Base-by-base conservation (phyloP, 2,329 filamentous ascomycete genomes). In the Phaeosphaeria sp. region DNA sequence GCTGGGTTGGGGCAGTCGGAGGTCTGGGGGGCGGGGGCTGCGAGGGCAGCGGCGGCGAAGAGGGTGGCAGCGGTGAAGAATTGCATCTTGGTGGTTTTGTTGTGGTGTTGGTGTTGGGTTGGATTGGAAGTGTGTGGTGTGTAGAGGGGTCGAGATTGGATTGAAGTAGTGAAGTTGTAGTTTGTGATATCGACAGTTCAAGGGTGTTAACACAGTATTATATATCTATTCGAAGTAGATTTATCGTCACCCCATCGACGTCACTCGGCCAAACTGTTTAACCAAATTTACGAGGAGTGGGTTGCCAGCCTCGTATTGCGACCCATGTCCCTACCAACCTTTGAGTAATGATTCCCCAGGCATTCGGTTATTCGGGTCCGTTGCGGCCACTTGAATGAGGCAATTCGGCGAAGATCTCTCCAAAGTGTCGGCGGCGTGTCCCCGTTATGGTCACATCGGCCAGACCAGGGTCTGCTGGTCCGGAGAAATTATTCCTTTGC, bases 1-100 rank as follows among this genome's bases (percentile, higher is more conserved):
- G 64, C 64, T 45, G 64, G 64, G 66, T 69, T 67, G 49, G 63
- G 58, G 64, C 64, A 67, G 44, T 58, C 63, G 24, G 60, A 49
- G 9, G 63, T 61, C 45, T 66, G 64, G 30, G 64, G 53, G 24
- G 64, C 53, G 21, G 68, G 67, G 7, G 64, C 63, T 20, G 67
- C 65, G 11, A 67, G 45, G 21, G 62, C 64, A 40, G 59, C 57
- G 25, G 59, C 61, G 57, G 60, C 57, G 58, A 69, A 57, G 49
- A 60, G 51, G 54, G 66, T 50, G 55, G 64, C 57, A 36, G 64
- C 33, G 50, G 64, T 61, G 56, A 67, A 42, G 61, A 67, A 62
- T 48, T 65, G 60, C 64, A 69, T 69, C n/a, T 20, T 59, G 49
- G 7, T 40, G 43, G 33, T 43, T 20, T 36, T 49, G 49, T 9